Percentiles rank a stretch among this genome's conserved stretches.
These are phyloP conservation scores for Arctium minus DNA, from an alignment of 129 eudicot species.

Conservation along the genomic window DNA sequence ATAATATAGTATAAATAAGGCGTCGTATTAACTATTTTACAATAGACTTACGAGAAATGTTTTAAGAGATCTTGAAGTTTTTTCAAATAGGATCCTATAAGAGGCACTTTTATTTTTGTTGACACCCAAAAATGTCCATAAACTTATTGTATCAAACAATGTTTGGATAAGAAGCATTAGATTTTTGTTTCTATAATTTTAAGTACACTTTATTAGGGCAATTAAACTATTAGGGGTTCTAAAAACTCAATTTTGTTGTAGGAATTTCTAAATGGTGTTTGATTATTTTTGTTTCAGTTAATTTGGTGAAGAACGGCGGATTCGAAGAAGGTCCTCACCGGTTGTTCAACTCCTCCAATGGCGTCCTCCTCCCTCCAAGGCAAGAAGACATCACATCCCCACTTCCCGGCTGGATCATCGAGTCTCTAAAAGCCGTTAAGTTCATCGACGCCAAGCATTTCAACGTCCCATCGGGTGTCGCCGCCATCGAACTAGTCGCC, in stretches of 20 bases:
- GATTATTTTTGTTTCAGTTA: conserved; percentile 29
- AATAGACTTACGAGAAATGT: too few relatives aligned
- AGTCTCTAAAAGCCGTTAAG: conserved; percentile 79
- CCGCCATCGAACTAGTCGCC: conserved; percentile 72
- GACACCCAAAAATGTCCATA: too few relatives aligned
- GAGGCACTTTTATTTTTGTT: too few relatives aligned
- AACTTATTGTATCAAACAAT: too few relatives aligned
- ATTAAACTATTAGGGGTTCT: too few relatives aligned
- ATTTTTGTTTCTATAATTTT: too few relatives aligned
- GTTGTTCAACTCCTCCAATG: conserved; percentile 54
- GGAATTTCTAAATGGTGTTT: neutral
- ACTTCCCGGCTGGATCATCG: conserved; percentile 85
- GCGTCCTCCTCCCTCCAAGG: conserved; percentile 76
- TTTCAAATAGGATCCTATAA: too few relatives aligned
- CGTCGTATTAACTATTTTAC: too few relatives aligned
- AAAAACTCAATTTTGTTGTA: neutral
- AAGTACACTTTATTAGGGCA: too few relatives aligned
- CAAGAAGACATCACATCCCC: conserved; percentile 69
- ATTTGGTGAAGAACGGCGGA: conserved; percentile 62
- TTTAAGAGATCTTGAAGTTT: too few relatives aligned
- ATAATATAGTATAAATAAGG: too few relatives aligned
- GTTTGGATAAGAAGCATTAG: too few relatives aligned
- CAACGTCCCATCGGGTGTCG: conserved; percentile 56
- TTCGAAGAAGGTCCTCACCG: conserved; percentile 81
- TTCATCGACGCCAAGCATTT: conserved; percentile 63